Conservation (phyloP, 1,284 basidiomycete genomes). For the Ganoderma boninense region DNA sequence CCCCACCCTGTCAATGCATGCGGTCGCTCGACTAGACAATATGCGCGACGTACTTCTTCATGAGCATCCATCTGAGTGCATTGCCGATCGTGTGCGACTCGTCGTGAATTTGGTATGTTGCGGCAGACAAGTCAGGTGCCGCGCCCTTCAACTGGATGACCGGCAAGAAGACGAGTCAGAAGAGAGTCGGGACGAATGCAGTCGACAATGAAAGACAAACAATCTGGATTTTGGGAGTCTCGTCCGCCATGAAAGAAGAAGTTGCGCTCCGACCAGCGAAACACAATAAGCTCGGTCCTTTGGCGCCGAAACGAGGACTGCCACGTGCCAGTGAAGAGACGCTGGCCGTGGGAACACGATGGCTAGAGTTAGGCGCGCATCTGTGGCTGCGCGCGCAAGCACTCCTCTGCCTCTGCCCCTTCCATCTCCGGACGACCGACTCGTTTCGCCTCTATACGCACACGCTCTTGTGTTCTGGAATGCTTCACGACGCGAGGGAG, state of each 20-base stretch:
- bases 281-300: slow-evolving; percentile 13
- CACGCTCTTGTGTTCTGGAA: neutral
- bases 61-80: slow-evolving; percentile 95
- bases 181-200: neutral
- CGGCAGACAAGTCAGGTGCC: slow-evolving; percentile 85
- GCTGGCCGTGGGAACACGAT: neutral
- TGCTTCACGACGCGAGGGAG: neutral
- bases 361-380: neutral
- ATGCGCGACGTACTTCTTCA: slow-evolving; percentile 88
- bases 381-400: neutral
- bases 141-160: slow-evolving; percentile 74
- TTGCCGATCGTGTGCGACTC: slow-evolving; percentile 98
- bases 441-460: neutral
- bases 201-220: slow-evolving; percentile 45
- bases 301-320: slow-evolving; percentile 1
- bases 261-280: neutral
- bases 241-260: slow-evolving; percentile 51
- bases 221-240: slow-evolving; percentile 62
- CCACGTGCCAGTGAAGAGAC: neutral
- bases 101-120: slow-evolving; percentile 92
- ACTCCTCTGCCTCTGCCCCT: neutral
- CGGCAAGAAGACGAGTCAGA: slow-evolving; percentile 2
- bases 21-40: neutral
- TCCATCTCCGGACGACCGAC: neutral
- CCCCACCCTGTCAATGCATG: slow-evolving; percentile 16